Conservation (phyloP, 2,329 filamentous ascomycete species). For the Arthroderma sp. region DNA sequence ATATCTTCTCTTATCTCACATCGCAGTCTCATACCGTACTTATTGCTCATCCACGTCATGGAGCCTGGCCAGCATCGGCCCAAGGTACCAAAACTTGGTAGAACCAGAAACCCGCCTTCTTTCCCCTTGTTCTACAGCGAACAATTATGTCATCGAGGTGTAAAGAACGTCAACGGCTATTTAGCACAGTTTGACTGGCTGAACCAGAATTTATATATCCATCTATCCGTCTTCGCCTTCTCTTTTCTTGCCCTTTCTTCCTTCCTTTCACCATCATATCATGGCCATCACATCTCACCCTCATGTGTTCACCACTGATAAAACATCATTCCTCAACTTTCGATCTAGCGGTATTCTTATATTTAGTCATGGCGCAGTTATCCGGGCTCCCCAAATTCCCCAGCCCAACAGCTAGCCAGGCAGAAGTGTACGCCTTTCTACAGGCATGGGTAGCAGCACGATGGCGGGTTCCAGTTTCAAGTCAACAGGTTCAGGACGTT, state of each 20-base stretch:
- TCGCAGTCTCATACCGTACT: neutral
- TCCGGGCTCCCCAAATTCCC: neutral
- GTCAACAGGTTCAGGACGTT: neutral
- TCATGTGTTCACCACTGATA: neutral
- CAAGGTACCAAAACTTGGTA: neutral
- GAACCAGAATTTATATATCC: neutral
- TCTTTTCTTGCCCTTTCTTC: neutral
- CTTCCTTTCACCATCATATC: neutral
- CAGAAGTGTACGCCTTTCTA: neutral
- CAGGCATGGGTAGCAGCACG: neutral
- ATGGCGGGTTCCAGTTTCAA: neutral
- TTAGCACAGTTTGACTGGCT: neutral
- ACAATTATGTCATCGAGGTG: neutral
- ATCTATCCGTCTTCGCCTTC: neutral
- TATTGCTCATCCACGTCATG: neutral
- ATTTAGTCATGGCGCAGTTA: neutral
- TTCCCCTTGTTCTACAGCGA: neutral
- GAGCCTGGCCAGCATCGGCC: neutral
- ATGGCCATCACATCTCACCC: neutral
- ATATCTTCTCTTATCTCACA: neutral
- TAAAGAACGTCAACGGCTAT: neutral
- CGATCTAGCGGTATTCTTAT: neutral
- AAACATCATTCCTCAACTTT: neutral
- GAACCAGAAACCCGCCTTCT: neutral
- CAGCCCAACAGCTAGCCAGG: neutral